phyloP scores from a whole-genome alignment of 2,329 filamentous ascomycete species.

The Pseudogymnoascus sp. region DNA sequence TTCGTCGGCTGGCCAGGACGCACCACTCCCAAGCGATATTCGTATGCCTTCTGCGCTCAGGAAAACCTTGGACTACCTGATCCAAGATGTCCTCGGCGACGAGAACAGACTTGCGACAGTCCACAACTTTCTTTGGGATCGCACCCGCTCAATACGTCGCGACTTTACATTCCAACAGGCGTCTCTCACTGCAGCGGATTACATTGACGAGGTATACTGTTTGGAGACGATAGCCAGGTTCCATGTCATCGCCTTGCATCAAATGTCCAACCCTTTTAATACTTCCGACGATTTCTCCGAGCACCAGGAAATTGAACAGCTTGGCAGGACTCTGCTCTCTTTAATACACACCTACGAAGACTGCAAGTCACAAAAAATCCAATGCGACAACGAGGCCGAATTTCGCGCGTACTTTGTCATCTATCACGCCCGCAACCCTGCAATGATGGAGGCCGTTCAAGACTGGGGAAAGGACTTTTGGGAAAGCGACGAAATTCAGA shows the following conservation, averaged over 20 bases:
- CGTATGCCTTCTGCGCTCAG: conserved; percentile 52
- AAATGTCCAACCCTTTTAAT: conserved; percentile 50
- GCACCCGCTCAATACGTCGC: conserved; percentile 58
- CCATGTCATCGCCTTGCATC: conserved; percentile 57
- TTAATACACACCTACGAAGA: conserved; percentile 61
- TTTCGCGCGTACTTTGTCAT: conserved; percentile 60
- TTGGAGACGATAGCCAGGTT: conserved; percentile 61
- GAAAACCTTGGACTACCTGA: conserved; percentile 55
- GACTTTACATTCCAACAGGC: conserved; percentile 61
- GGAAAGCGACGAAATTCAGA: conserved; percentile 53
- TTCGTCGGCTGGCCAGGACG: conserved; percentile 61
- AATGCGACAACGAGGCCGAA: conserved; percentile 56
- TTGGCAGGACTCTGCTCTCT: conserved; percentile 58
- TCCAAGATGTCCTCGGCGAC: conserved; percentile 49
- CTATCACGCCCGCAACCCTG: conserved; percentile 53
- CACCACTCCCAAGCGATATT: conserved; percentile 61
- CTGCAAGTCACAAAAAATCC: conserved; percentile 50
- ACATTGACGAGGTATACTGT: conserved; percentile 53
- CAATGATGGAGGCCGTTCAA: conserved; percentile 46
- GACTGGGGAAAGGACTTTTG: conserved; percentile 51
- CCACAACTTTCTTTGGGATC: conserved; percentile 62
- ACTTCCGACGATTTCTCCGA: conserved; percentile 55
- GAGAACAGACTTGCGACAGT: conserved; percentile 48
- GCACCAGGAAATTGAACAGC: conserved; percentile 61
- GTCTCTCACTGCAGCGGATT: conserved; percentile 43